Evolutionary conservation across 2,329 filamentous ascomycete species (phyloP).

Genomic region (Diaporthe capsici): DNA sequence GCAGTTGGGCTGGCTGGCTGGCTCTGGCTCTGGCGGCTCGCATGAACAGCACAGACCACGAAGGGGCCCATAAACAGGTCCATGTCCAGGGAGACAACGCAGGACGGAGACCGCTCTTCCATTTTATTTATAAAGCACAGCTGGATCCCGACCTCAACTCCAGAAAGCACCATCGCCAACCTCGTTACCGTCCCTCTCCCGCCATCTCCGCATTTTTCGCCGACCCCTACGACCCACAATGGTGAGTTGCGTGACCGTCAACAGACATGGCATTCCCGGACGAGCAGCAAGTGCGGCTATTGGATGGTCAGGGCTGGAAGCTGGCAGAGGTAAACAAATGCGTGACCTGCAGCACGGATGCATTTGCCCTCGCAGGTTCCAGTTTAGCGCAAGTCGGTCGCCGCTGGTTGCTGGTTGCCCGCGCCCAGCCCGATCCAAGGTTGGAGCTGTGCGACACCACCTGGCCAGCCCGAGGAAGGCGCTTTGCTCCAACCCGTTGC

Average conservation of each 20-base stretch:
- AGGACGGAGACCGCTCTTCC: slow-evolving; percentile 42
- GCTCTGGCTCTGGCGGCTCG: slow-evolving; percentile 14
- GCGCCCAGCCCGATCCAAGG: background rate
- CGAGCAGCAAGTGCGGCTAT: slow-evolving; percentile 33
- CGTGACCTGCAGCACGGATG: slow-evolving; percentile 9
- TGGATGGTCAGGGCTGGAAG: slow-evolving; percentile 21
- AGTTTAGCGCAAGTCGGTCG: slow-evolving; percentile 3
- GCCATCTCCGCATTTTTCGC: background rate
- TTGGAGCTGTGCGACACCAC: slow-evolving; percentile 33
- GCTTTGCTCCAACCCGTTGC: slow-evolving; percentile 11
- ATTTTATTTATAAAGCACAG: slow-evolving; percentile 42
- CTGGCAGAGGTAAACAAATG: slow-evolving; percentile 21
- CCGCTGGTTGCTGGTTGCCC: slow-evolving; percentile 1
- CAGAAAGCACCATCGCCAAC: slow-evolving; percentile 48
- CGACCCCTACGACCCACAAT: slow-evolving; percentile 25
- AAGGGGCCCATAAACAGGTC: slow-evolving; percentile 43
- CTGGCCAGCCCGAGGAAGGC: slow-evolving; percentile 24
- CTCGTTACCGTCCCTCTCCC: slow-evolving; percentile 31
- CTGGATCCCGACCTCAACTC: slow-evolving; percentile 45
- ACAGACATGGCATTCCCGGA: slow-evolving; percentile 20
- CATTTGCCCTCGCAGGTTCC: slow-evolving; percentile 28
- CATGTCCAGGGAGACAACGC: slow-evolving; percentile 24
- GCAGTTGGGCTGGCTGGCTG: background rate
- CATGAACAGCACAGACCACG: slow-evolving; percentile 42
- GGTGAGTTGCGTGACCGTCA: slow-evolving; percentile 34